These are phyloP conservation scores for Thielaviopsis cerberus DNA, from an alignment of 2,329 filamentous ascomycete genomes.

Conservation along the genomic window DNA sequence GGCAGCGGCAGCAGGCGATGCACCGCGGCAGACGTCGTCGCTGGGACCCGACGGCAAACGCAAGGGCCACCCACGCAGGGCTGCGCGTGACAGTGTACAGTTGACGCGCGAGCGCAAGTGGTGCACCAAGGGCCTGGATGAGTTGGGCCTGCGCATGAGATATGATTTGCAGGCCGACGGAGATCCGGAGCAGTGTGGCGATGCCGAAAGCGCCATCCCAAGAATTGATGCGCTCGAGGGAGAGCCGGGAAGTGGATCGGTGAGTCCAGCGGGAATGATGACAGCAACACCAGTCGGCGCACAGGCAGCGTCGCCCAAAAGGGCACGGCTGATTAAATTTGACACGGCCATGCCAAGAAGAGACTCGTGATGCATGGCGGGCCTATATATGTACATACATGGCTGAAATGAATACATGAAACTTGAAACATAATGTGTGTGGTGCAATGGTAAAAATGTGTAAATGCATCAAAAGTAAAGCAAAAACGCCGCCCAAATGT, in stretches of 20 bases:
- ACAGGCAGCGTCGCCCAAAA: neutral
- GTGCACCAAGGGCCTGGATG: constrained; percentile 3
- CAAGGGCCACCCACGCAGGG: constrained; percentile 7
- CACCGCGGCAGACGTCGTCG: neutral
- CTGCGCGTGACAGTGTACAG: constrained; percentile 7
- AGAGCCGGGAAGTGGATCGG: neutral
- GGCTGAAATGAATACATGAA: no score
- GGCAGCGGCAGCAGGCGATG: neutral
- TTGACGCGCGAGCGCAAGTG: constrained; percentile 8
- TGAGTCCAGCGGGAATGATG: neutral
- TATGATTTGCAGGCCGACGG: constrained; percentile 3
- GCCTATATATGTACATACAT: neutral
- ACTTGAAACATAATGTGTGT: no score
- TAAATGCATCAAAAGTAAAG: no score
- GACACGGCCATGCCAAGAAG: constrained; percentile 1
- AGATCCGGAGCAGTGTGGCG: neutral
- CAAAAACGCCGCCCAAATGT: neutral
- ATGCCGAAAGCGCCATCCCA: neutral
- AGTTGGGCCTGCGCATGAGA: constrained; percentile 1
- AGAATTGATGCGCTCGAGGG: neutral
- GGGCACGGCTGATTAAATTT: constrained; percentile 3
- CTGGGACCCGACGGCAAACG: neutral
- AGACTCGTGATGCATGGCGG: neutral
- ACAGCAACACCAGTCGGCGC: neutral
- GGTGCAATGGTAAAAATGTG: no score